phyloP scores from a whole-genome alignment of 495 filamentous ascomycete genomes.

The Amphirosellinia nigrospora region DNA sequence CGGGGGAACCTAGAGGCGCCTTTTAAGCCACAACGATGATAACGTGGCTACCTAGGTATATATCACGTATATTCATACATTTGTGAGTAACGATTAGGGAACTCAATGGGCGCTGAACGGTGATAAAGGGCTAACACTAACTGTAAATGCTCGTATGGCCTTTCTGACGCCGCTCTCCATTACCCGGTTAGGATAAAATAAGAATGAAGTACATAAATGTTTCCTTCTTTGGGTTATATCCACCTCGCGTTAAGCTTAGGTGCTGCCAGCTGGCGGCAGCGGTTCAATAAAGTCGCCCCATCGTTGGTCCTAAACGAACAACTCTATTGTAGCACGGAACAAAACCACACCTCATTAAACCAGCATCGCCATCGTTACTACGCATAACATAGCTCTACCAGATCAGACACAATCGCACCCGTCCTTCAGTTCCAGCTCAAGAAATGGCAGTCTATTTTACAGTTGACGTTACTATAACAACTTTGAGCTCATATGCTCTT shows the following conservation, averaged over 20 bases:
- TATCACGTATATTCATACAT: neutral
- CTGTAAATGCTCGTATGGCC: neutral
- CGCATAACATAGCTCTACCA: slow-evolving; percentile 9
- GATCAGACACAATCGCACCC: slow-evolving; percentile 2
- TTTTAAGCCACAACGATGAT: neutral
- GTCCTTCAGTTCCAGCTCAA: neutral
- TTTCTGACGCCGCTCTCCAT: neutral
- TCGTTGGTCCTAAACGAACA: neutral
- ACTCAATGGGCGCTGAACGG: too few relatives aligned
- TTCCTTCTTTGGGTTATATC: neutral
- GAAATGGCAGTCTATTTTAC: neutral
- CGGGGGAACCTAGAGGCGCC: neutral
- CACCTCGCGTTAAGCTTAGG: neutral
- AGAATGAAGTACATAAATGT: too few relatives aligned
- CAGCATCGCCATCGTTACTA: slow-evolving; percentile 19
- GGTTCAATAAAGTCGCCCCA: neutral
- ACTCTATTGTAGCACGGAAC: slow-evolving; percentile 5
- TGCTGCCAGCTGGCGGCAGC: neutral
- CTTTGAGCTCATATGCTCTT: neutral
- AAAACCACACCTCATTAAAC: slow-evolving; percentile 24
- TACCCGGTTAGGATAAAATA: neutral
- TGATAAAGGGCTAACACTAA: too few relatives aligned
- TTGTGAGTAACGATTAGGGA: neutral
- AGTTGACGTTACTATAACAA: neutral
- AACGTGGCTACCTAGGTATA: neutral